phyloP scores from a whole-genome alignment of 192 early-diverging fungal species.

The Linnemannia schmuckeri region DNA sequence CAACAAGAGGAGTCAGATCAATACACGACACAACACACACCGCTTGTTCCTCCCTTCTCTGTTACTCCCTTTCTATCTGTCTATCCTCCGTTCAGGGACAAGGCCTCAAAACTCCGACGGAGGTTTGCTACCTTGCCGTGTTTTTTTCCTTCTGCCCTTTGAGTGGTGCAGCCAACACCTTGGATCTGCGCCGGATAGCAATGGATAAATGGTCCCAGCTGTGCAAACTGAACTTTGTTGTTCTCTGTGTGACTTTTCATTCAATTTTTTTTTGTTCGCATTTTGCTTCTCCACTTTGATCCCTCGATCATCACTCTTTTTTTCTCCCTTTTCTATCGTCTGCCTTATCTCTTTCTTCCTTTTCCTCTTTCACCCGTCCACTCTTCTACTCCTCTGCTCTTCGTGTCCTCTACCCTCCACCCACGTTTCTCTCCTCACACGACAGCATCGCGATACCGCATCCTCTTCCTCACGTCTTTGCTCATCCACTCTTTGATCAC shows the following conservation, averaged over 20 bases:
- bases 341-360: neutral
- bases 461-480: neutral
- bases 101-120: too few species aligned
- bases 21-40: too few species aligned
- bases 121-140: too few species aligned
- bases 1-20: neutral
- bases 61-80: too few species aligned
- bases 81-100: too few species aligned
- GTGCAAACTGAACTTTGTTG: conserved; percentile 2
- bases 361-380: neutral
- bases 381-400: neutral
- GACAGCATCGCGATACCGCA: neutral
- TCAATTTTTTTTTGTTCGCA: neutral
- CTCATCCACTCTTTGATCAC: neutral
- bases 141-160: too few species aligned
- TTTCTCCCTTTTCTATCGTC: neutral
- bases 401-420: neutral
- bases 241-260: neutral
- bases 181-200: too few species aligned
- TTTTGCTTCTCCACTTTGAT: neutral
- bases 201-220: neutral
- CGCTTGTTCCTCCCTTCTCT: too few species aligned
- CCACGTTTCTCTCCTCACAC: neutral
- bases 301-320: neutral
- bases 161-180: too few species aligned